Conservation (phyloP, 495 filamentous ascomycete species). For the Aspergillus avenaceus region DNA sequence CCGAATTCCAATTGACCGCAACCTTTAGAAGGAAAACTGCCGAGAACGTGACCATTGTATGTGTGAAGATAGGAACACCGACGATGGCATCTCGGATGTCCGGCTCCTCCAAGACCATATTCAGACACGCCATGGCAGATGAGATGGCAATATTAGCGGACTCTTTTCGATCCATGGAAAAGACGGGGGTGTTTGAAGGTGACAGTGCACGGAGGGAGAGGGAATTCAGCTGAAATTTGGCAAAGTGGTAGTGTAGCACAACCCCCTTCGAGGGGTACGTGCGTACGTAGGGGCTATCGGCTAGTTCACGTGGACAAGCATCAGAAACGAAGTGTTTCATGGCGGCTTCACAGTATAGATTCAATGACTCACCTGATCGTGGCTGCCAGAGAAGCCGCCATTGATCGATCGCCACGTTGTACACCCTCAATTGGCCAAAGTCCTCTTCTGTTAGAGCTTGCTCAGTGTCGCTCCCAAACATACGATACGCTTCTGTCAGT, state of each 20-base stretch:
- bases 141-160: slow-evolving; percentile 54
- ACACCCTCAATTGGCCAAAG: slow-evolving; percentile 46
- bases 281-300: slow-evolving; percentile 48
- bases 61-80: slow-evolving; percentile 53
- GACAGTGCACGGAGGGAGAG: slow-evolving; percentile 51
- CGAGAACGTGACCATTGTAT: slow-evolving; percentile 61
- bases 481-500: slow-evolving; percentile 53
- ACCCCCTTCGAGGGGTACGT: slow-evolving; percentile 58
- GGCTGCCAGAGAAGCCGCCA: slow-evolving; percentile 56
- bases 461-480: slow-evolving; percentile 53
- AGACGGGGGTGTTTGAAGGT: slow-evolving; percentile 44
- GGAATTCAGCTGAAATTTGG: slow-evolving; percentile 57
- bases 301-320: slow-evolving; percentile 21
- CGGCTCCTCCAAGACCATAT: slow-evolving; percentile 51
- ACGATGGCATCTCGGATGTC: slow-evolving; percentile 58
- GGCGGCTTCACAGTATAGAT: background rate
- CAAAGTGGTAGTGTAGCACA: slow-evolving; percentile 58
- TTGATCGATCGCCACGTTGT: slow-evolving; percentile 52
- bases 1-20: slow-evolving; percentile 51
- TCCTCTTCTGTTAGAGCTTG: slow-evolving; percentile 50
- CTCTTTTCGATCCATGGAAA: slow-evolving; percentile 52
- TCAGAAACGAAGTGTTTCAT: background rate
- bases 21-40: slow-evolving; percentile 55
- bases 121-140: slow-evolving; percentile 51
- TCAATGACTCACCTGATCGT: slow-evolving; percentile 39